Evolutionary conservation across 179 eudicot genomes (phyloP).

Genomic region (Sideroxylon spinosum): DNA sequence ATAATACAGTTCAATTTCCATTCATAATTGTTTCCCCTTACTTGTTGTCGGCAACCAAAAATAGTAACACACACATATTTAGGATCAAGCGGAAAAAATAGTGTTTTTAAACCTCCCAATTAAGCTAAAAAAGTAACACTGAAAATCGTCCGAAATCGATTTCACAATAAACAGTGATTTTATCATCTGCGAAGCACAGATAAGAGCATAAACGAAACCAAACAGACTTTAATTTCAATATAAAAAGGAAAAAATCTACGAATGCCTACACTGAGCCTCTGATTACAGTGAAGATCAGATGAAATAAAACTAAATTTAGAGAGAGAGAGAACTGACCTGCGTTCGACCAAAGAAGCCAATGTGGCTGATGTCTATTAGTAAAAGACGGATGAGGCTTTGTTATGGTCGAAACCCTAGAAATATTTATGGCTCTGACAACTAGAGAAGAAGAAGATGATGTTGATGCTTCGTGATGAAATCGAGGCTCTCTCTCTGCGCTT

Average conservation of each 20-base stretch:
- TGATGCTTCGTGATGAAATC: neutral
- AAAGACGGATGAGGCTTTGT: neutral
- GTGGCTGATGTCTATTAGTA: neutral
- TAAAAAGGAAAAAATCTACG: neutral
- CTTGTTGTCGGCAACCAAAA: neutral
- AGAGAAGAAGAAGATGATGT: neutral
- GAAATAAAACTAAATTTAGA: neutral
- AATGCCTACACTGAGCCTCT: neutral
- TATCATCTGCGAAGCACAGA: neutral
- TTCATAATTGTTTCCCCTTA: neutral
- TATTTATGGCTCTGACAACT: neutral
- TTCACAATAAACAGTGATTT: too few species aligned
- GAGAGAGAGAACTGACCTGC: constrained; percentile 1
- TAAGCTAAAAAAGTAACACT: neutral
- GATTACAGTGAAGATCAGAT: neutral
- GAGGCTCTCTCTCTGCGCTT: neutral
- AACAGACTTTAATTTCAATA: neutral
- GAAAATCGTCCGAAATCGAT: too few species aligned
- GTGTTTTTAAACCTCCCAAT: neutral
- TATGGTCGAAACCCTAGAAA: constrained; percentile 5
- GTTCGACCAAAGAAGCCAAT: constrained; percentile 2
- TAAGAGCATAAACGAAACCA: neutral
- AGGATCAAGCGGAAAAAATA: neutral
- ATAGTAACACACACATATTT: neutral
- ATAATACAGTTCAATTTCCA: neutral